Evolutionary conservation across 306 rosid genomes (phyloP), one percentile per base, ranked within the genome.

Genomic region (Trifolium subterraneum): DNA sequence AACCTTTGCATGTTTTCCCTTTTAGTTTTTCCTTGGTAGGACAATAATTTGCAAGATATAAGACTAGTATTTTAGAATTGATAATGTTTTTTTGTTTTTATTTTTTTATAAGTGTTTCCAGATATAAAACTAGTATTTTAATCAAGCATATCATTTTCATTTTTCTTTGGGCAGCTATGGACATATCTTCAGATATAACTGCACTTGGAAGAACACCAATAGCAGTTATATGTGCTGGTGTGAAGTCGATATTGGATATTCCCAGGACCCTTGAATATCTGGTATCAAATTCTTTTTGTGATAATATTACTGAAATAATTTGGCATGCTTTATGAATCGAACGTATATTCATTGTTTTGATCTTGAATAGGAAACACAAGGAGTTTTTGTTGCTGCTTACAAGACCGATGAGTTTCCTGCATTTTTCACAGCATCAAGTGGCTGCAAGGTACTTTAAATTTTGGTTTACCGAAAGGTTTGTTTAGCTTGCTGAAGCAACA

Each of bases 131-230:
- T 59, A 27, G 56, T 50, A 59, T 52, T 52, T 70, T 64, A 52
- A 41, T 76, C 48, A 29, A 65, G 62, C 64, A 44, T 76, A 18
- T 61, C 60, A 36, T 73, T 75, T 35, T 73, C 12, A 42, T 72
- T 71, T 68, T 71, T 66, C 50, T 50, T 80, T 83, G 45, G 64
- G 81, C 85, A 93, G 98, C 93, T 27, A 80, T 93, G 92, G 98
- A 93, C 79, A 78, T 91, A 81, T 93, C 98, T 64, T 93, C 97
- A 51, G 98, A 93, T 83, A 97, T 93, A 67, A 91, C 92, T 13
- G 97, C 91, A 90, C 96, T 93, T 66, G 97, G 96, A 75, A 91
- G 90, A 86, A 93, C 98, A 54, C 96, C 97, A 2, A 88, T 93
- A 25, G 87, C 97, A 60, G 98, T 93, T 81, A 83, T 93, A 79